A percentile compares a stretch with the other conserved stretches of the same genome.
Evolutionary conservation across 768 basidiomycete genomes (phyloP).

Genomic region (Naematelia encephala): DNA sequence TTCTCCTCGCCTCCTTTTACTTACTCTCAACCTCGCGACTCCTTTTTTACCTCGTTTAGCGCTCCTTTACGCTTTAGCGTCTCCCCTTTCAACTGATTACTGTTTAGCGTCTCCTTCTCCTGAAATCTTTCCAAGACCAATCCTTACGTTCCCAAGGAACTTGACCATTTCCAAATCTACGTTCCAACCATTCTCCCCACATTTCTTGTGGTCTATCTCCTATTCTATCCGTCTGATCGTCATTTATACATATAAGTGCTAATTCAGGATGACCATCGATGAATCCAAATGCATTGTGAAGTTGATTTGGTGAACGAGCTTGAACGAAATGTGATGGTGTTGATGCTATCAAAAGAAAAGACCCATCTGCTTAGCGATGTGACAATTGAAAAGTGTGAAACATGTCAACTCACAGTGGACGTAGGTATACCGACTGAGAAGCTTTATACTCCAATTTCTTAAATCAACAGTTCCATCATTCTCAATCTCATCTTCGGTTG

Average conservation of each 20-base stretch:
- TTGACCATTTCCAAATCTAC: slow-evolving; percentile 22
- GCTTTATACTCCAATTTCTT: slow-evolving; percentile 39
- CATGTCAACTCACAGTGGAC: slow-evolving; percentile 34
- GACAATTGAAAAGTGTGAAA: background rate
- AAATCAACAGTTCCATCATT: slow-evolving; percentile 25
- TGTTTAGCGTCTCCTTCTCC: background rate
- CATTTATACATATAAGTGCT: slow-evolving; percentile 44
- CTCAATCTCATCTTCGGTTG: background rate
- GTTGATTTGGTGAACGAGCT: slow-evolving; percentile 20
- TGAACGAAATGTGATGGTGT: slow-evolving; percentile 34
- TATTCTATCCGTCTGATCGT: slow-evolving; percentile 33
- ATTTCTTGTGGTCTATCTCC: slow-evolving; percentile 5
- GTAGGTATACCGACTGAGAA: slow-evolving; percentile 44
- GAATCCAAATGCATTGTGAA: slow-evolving; percentile 4
- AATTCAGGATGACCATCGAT: slow-evolving; percentile 21
- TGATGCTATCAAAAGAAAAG: slow-evolving; percentile 19
- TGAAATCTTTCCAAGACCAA: background rate
- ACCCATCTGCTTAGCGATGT: background rate
- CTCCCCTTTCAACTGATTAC: background rate
- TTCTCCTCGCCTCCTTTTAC: too few species aligned
- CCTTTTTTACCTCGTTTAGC: too few species aligned
- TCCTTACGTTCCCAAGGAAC: slow-evolving; percentile 1
- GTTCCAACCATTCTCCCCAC: slow-evolving; percentile 36
- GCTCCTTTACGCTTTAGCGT: background rate
- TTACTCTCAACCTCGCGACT: too few species aligned